A percentile compares a stretch with the other conserved stretches of the same genome.
phyloP scores from a whole-genome alignment of 441 rosid species.

The Eruca vesicaria region DNA sequence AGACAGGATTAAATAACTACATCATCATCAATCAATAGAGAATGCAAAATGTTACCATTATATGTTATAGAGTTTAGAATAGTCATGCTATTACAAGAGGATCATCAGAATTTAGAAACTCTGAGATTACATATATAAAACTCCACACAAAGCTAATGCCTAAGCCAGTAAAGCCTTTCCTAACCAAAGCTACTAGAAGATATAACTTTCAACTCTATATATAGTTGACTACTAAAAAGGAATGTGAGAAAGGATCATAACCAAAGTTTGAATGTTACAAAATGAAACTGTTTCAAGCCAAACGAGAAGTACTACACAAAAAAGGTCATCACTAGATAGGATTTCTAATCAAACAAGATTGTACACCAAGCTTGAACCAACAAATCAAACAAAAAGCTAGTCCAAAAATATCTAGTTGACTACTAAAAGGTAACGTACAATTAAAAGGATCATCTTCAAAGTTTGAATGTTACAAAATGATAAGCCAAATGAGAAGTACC shows the following conservation, averaged over 20 bases:
- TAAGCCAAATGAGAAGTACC: not conserved
- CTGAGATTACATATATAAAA: not conserved
- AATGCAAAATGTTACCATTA: not conserved
- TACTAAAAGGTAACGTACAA: slow-evolving; percentile 1
- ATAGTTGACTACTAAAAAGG: not conserved
- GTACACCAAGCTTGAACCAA: not conserved
- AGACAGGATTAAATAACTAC: not conserved
- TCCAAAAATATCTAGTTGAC: not conserved
- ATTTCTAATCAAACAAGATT: slow-evolving; percentile 7
- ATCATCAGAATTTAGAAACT: not conserved
- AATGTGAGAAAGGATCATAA: not conserved
- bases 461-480: too few species aligned
- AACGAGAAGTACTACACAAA: not conserved
- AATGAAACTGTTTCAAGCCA: not conserved
- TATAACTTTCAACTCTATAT: not conserved
- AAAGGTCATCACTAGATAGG: not conserved
- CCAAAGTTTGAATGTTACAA: not conserved
- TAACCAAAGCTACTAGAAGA: slow-evolving; percentile 3
- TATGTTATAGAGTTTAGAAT: not conserved
- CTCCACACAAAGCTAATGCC: not conserved
- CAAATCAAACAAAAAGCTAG: slow-evolving; percentile 23
- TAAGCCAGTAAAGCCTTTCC: not conserved
- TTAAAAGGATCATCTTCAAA: not conserved
- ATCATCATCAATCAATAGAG: not conserved
- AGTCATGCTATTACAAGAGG: not conserved